Evolutionary conservation across 179 eudicot genomes (phyloP), one percentile per base, ranked within the genome.

Genomic region (Beta lomatogona): DNA sequence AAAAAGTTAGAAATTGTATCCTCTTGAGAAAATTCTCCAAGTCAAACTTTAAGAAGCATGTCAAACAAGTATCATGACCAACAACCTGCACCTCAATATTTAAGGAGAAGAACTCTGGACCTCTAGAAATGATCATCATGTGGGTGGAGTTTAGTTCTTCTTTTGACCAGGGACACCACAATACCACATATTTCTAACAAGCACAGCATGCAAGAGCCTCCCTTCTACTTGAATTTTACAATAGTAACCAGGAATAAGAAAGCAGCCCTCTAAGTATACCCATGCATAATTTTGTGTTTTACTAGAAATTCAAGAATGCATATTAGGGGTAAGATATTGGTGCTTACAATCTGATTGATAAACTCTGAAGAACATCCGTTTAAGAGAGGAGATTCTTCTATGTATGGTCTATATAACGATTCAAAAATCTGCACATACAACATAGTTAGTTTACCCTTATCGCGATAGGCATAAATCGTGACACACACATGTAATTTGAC

Each of bases 291-390:
- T 25, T 65, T 65, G 44, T 31, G 46, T 18, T 31, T 66, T 28
- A 46, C 15, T 46, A 25, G 69, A 25, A 28, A 3, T 48, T 13
- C 45, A 13, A 73, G 14, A 55, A 55, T 73, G 22, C 21, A 31
- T 55, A 48, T 52, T 61, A 61, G n/a, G 11, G 3, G 45, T n/a
- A 46, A 80, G 65, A 7, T 48, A 71, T 72, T 46, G 60, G 58
- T 10, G 87, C 98, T 93, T 90, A 96, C 97, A 86, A 96, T 91
- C 82, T 94, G 99, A 79, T 87, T 89, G 76, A 92, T 91, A 83
- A 96, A 96, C 74, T 94, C 98, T 22, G 88, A 22, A 73, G 97
- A 96, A 77, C 99, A 96, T 79, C 91, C 96, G 73, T 83, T 85
- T 71, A 96, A 94, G 82, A 96, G 92, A 81, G 92, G 89, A 82